phyloP scores from a whole-genome alignment of 2,329 filamentous ascomycete species.

The Pseudonectria buxi region DNA sequence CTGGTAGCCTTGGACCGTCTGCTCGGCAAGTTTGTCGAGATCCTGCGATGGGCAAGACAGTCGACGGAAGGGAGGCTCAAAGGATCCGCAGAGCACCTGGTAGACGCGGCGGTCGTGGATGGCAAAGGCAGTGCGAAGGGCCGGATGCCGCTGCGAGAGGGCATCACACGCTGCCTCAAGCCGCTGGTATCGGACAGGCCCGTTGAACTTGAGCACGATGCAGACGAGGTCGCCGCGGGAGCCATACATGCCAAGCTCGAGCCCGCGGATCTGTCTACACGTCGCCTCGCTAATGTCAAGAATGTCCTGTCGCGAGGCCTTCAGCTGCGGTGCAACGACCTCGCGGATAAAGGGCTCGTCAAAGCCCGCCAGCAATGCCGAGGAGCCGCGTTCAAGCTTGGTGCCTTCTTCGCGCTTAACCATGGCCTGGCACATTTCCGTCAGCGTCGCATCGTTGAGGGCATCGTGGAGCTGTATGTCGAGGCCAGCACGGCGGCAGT shows the following conservation, averaged over 20 bases:
- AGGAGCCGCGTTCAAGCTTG: constrained; percentile 1
- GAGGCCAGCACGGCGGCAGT: constrained; percentile 38
- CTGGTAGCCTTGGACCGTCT: constrained; percentile 39
- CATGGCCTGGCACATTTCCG: constrained; percentile 37
- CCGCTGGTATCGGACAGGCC: constrained; percentile 33
- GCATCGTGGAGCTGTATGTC: constrained; percentile 36
- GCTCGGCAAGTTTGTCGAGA: constrained; percentile 32
- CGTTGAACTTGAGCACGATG: constrained; percentile 42
- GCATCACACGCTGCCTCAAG: constrained; percentile 41
- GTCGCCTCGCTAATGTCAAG: constrained; percentile 44
- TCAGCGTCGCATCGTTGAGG: constrained; percentile 34
- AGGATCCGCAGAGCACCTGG: constrained; percentile 40
- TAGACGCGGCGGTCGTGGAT: constrained; percentile 39
- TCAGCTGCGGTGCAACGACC: constrained; percentile 36
- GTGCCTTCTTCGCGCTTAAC: constrained; percentile 10
- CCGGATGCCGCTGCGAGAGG: constrained; percentile 39
- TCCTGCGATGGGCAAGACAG: constrained; percentile 34
- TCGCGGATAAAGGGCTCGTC: constrained; percentile 33
- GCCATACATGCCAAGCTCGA: constrained; percentile 42
- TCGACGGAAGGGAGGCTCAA: constrained; percentile 37
- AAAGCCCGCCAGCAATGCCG: constrained; percentile 1
- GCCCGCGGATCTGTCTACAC: constrained; percentile 38
- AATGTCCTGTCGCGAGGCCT: constrained; percentile 35
- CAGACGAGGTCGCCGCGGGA: constrained; percentile 40
- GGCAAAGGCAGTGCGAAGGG: constrained; percentile 49